These are phyloP conservation scores for Aureobasidium sp. DNA, from an alignment of 2,329 filamentous ascomycete species.

Conservation along the genomic window DNA sequence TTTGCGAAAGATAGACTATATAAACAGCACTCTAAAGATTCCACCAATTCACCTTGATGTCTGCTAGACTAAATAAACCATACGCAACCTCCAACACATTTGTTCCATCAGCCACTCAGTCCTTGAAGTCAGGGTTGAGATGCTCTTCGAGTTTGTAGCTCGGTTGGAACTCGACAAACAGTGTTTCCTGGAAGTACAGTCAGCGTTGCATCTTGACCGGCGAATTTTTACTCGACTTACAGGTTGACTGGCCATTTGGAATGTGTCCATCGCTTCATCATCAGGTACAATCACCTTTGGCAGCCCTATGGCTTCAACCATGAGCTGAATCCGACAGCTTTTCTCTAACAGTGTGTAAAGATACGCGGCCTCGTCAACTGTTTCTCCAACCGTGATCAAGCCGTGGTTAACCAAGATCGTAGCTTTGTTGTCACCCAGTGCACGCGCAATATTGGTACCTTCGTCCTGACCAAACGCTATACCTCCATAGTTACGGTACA, in stretches of 20 bases:
- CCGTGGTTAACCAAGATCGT: constrained; percentile 32
- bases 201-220: neutral
- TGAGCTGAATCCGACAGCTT: constrained; percentile 55
- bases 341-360: constrained; percentile 52
- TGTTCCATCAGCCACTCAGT: neutral
- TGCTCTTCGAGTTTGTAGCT: constrained; percentile 10
- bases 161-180: constrained; percentile 39
- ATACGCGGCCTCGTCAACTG: constrained; percentile 37
- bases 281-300: constrained; percentile 41
- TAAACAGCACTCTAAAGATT: no score
- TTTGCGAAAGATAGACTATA: no score
- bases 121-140: constrained; percentile 7
- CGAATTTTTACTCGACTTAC: neutral
- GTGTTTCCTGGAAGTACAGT: constrained; percentile 21
- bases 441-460: constrained; percentile 34
- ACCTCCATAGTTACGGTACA: constrained; percentile 33
- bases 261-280: constrained; percentile 42
- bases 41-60: no score
- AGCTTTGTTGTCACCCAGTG: constrained; percentile 27
- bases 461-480: constrained; percentile 36
- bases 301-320: constrained; percentile 49
- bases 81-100: neutral
- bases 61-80: no score
- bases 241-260: constrained; percentile 32
- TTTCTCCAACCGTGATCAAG: constrained; percentile 28